Base-by-base conservation (phyloP, 371 early-diverging fungal genomes). In the Mucor circinelloides region DNA sequence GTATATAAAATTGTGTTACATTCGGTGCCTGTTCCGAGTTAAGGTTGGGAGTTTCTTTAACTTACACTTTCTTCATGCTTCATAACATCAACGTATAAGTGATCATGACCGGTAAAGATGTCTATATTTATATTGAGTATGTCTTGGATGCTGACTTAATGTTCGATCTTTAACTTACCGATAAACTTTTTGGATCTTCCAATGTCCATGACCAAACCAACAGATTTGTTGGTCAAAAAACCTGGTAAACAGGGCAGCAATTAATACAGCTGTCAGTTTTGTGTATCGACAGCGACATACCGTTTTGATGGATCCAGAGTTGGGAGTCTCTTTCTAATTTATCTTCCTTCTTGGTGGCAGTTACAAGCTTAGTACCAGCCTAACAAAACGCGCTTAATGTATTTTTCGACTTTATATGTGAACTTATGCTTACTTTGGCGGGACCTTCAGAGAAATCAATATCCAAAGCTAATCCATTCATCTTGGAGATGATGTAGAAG, bases 161-260 rank as follows among this genome's bases (percentile, higher is more conserved):
- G 21, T 15, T n/a, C 6, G 25, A 34, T 61, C 4, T 23, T 15
- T 21, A 15, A 23, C 52, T 74, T 71, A 81, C 82, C 82, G 36
- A 70, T 69, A 46, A 81, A 81, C 6, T 63, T 78, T 25, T 72
- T 72, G n/a, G 82, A 73, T 23, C 63, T 60, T 36, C 77, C 73
- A 56, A 81, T 70, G 65, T 81, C 82, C 60, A 81, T 59, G 6
- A 81, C 79, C 0, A 78, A 38, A 58, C 82, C 82, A 32, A 68
- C 56, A 8, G 68, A 38, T 38, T 81, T 81, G 67, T 81, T 81
- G n/a, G 82, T 81, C 56, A 81, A 67, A 36, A 79, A 79, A 48
- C 80, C 80, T 80, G 5, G 17, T n/a, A 6, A 31, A 31, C 31
- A 55, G 1, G 6, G 6, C 23, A 23, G 9, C 8, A 25, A 23